Evolutionary conservation across 257 asterid genomes (phyloP), one percentile per base, ranked within the genome.

Genomic region (Gynochthodes officinalis): DNA sequence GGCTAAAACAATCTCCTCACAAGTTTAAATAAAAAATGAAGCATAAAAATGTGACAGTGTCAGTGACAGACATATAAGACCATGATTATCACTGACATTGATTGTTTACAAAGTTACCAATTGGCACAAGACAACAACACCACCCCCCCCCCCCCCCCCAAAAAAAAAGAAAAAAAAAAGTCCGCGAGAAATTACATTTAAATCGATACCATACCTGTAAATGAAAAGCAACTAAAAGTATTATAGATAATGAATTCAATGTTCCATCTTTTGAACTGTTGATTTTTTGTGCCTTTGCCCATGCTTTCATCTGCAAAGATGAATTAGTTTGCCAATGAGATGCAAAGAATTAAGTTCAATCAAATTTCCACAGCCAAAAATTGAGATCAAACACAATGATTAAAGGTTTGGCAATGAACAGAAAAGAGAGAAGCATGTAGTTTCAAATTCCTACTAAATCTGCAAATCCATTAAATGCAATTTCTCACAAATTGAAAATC

Each of bases 211-310:
- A 73, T 89, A 91, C 97, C 97, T 94, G 96, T 85, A 91, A 80
- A 84, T 94, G 97, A 76, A 94, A 94, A 71, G 97, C 96, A 52
- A 85, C 96, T 88, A 94, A 79, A 49, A 86, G 89, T 72, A 93
- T 86, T 73, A 93, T 86, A 69, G 96, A 89, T 71, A 93, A 87
- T 67, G 97, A 89, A 77, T 93, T 93, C 86, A 91, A 79, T 42
- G 98, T 93, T 74, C 82, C 84, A 78, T 91, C 93, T 81, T 82
- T 93, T 39, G 97, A 90, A 75, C 96, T 87, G 82, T 93, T 91
- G 77, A 93, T 87, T 65, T 87, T 81, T 63, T 94, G 86, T 70
- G 94, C 91, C 78, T 86, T 91, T 15, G 96, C 98, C 98, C 97
- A 91, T 35, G 77, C 81, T 83, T 94, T 91, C 97, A 91, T 87